Base-by-base conservation (phyloP, 768 basidiomycete species). In the Amanita inopinata region DNA sequence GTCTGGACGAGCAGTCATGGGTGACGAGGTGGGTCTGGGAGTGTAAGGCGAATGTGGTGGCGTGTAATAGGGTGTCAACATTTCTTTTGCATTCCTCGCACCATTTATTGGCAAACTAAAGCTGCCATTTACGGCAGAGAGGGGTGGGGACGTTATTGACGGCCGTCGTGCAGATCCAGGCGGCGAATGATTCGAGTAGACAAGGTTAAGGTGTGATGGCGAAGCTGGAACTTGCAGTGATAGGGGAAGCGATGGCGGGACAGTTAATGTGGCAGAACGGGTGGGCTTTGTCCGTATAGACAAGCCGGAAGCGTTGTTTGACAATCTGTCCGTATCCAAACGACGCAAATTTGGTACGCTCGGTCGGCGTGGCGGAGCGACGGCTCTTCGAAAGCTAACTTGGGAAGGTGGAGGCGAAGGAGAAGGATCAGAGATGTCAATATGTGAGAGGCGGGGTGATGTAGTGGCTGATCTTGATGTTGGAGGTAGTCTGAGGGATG, bases 361-460 rank as follows among this genome's bases (percentile, higher is more conserved):
- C 9, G 81, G 79, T 33, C 77, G 70, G 17, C 74, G 68, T 2
- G 72, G 74, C 9, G 73, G 68, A 5, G 70, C 67, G 2, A 27
- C 43, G 18, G 72, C 66, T 27, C 63, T 59, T 43, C 65, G 60
- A 64, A 83, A 81, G 5, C 62, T 57, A 31, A 77, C 60, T 23
- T 76, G 74, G 3, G 80, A 82, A 1, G 83, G 81, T 0, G 81
- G 78, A 2, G 81, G 78, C 0, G 83, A 83, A 5, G 76, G 76
- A 12, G 73, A 63, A 1, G 67, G 53, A 48, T 79, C 74, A 14
- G 57, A 51, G 42, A 70, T 61, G 37, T 55, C 46, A 17, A 45
- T 51, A 18, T 50, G 44, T 35, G 47, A 32, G 45, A 43, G 18
- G 11, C 20, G 24, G 14, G 24, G 19, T 30, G 15, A 51, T 3